Evolutionary conservation across 129 eudicot species (phyloP).

Genomic region (Artemisia tridentata): DNA sequence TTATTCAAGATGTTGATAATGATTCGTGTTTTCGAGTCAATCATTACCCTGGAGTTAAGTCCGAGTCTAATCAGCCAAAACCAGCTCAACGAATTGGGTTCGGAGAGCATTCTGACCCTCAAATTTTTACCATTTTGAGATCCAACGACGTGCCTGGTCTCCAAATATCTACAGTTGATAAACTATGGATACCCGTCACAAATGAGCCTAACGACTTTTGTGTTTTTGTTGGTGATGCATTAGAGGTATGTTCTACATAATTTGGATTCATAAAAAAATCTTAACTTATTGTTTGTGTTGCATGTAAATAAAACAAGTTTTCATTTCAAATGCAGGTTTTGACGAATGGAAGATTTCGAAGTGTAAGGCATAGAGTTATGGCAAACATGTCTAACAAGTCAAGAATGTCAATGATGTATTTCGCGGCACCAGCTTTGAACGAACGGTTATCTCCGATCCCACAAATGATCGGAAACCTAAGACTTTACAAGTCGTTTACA

Average conservation of each 20-base stretch:
- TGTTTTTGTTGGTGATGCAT: constrained; percentile 79
- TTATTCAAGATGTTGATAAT: constrained; percentile 43
- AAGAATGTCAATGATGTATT: constrained; percentile 77
- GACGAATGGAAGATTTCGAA: constrained; percentile 76
- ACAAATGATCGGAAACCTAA: constrained; percentile 36
- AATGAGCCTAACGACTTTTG: constrained; percentile 63
- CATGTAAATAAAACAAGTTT: not conserved
- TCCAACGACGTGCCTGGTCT: constrained; percentile 88
- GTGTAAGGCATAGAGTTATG: constrained; percentile 82
- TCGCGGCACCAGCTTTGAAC: constrained; percentile 72
- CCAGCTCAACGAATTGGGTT: constrained; percentile 55
- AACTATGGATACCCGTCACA: constrained; percentile 68
- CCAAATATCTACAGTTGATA: constrained; percentile 62
- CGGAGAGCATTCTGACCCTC: constrained; percentile 99
- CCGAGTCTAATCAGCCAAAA: constrained; percentile 13
- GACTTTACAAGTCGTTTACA: constrained; percentile 58
- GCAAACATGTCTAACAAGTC: constrained; percentile 45
- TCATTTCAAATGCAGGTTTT: constrained; percentile 45
- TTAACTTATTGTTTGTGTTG: not conserved
- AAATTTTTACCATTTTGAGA: constrained; percentile 73
- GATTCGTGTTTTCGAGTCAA: constrained; percentile 81
- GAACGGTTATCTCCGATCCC: constrained; percentile 57
- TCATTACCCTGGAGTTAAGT: constrained; percentile 55
- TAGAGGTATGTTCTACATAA: constrained; percentile 45
- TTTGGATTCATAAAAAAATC: not conserved